Evolutionary conservation across 371 early-diverging fungal genomes (phyloP).

Genomic region (Mortierella sp.): DNA sequence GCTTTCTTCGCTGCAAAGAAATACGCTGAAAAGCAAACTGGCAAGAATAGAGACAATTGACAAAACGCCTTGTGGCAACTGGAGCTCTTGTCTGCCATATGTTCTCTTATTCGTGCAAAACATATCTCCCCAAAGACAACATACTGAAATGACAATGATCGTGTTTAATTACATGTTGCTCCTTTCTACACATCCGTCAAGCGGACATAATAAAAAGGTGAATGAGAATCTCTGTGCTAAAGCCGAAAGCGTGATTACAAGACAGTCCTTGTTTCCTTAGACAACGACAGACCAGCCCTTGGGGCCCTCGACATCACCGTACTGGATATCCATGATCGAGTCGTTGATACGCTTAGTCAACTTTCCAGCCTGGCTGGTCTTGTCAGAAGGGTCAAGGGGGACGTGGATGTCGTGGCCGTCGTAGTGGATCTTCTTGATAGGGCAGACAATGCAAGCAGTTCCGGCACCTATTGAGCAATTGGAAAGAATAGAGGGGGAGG

Average conservation of each 20-base stretch:
- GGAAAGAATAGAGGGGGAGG: neutral
- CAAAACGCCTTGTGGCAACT: too few species aligned
- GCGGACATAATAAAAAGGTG: neutral
- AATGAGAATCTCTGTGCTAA: neutral
- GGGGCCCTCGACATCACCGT: constrained; percentile 83
- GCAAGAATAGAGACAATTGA: too few species aligned
- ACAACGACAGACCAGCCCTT: constrained; percentile 81
- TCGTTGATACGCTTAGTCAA: constrained; percentile 89
- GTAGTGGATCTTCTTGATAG: constrained; percentile 90
- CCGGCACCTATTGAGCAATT: constrained; percentile 82
- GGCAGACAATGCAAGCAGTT: constrained; percentile 96
- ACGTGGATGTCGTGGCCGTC: constrained; percentile 75
- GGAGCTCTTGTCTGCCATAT: too few species aligned
- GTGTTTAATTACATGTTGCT: constrained; percentile 4
- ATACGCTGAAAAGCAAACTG: too few species aligned
- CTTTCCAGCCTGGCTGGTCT: constrained; percentile 90
- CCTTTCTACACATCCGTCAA: neutral
- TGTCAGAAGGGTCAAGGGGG: constrained; percentile 91
- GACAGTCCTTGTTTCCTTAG: constrained; percentile 38
- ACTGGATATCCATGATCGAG: constrained; percentile 94
- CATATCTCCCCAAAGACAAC: neutral
- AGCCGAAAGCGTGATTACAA: neutral
- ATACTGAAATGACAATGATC: neutral
- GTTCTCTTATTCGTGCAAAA: neutral
- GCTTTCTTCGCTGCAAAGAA: too few species aligned